A percentile compares a stretch with the other conserved stretches of the same genome.
phyloP scores from a whole-genome alignment of 2,329 filamentous ascomycete genomes.

The Drechslerella stenobrocha region DNA sequence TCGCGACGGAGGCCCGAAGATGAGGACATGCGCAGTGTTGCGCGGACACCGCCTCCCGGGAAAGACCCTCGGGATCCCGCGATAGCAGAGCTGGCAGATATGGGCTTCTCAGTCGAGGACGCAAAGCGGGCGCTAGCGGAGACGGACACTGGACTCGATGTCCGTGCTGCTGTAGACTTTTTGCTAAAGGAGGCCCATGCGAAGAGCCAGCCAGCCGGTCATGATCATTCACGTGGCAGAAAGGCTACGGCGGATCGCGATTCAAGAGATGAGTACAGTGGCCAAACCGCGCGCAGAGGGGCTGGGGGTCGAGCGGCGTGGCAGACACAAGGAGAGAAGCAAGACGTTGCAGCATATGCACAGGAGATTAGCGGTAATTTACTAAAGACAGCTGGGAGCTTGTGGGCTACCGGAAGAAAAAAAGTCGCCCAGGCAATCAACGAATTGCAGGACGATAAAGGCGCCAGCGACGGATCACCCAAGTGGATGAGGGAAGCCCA shows the following conservation, averaged over 20 bases:
- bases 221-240: constrained; percentile 20
- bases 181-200: constrained; percentile 87
- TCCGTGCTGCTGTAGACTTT: constrained; percentile 85
- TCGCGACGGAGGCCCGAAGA: constrained; percentile 54
- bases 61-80: constrained; percentile 58
- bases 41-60: constrained; percentile 28
- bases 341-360: constrained; percentile 63
- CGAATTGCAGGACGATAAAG: constrained; percentile 78
- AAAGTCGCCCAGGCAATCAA: constrained; percentile 88
- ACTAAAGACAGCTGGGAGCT: constrained; percentile 88
- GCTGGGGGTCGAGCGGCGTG: constrained; percentile 43
- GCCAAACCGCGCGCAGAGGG: constrained; percentile 57
- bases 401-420: constrained; percentile 95
- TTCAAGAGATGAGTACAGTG: constrained; percentile 35
- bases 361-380: constrained; percentile 79
- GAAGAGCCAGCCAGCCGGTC: constrained; percentile 67
- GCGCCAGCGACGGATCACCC: constrained; percentile 66
- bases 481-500: constrained; percentile 90
- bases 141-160: constrained; percentile 75
- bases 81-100: constrained; percentile 86
- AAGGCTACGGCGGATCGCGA: constrained; percentile 45
- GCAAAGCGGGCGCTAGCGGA: constrained; percentile 77
- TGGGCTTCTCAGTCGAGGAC: constrained; percentile 86
- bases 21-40: constrained; percentile 47
- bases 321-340: constrained; percentile 50